Conservation (phyloP, 805 yeast species). For the Barnettozyma siamensis region DNA sequence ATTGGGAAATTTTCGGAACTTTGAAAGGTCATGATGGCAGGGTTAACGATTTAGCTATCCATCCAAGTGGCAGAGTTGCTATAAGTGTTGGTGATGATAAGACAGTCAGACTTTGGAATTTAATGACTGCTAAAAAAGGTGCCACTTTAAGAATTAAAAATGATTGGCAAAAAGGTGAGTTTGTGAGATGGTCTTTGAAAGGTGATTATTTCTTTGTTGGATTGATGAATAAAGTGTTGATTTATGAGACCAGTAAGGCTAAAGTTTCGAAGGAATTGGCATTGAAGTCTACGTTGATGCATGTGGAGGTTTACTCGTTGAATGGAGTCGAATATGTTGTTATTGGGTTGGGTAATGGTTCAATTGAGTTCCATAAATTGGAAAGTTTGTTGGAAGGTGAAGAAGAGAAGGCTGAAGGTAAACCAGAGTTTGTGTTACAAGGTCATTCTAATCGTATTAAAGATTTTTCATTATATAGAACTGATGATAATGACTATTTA, state of each 20-base stretch:
- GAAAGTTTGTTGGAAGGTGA: slow-evolving; percentile 29
- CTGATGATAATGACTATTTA: slow-evolving; percentile 42
- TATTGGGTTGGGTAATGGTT: slow-evolving; percentile 68
- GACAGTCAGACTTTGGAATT: slow-evolving; percentile 85
- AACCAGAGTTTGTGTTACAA: slow-evolving; percentile 52
- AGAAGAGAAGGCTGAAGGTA: slow-evolving; percentile 19
- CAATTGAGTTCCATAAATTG: slow-evolving; percentile 50
- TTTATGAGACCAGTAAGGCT: slow-evolving; percentile 62
- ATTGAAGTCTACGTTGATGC: slow-evolving; percentile 58
- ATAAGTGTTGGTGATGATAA: slow-evolving; percentile 83
- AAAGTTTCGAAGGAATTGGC: slow-evolving; percentile 48
- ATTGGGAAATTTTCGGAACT: slow-evolving; percentile 90
- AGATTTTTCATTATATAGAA: slow-evolving; percentile 51
- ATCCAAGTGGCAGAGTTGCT: slow-evolving; percentile 86
- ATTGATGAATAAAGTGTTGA: slow-evolving; percentile 52
- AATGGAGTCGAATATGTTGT: slow-evolving; percentile 51
- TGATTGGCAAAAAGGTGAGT: slow-evolving; percentile 61
- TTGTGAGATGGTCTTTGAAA: slow-evolving; percentile 57
- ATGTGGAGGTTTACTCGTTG: slow-evolving; percentile 45
- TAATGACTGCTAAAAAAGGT: slow-evolving; percentile 95
- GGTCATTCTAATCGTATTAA: slow-evolving; percentile 89
- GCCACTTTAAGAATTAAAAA: slow-evolving; percentile 68
- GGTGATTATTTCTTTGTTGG: slow-evolving; percentile 81
- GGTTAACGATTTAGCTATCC: slow-evolving; percentile 80
- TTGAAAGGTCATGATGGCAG: slow-evolving; percentile 86